Evolutionary conservation across 257 asterid species (phyloP), one percentile per base, ranked within the genome.

Genomic region (Cordia subcordata): DNA sequence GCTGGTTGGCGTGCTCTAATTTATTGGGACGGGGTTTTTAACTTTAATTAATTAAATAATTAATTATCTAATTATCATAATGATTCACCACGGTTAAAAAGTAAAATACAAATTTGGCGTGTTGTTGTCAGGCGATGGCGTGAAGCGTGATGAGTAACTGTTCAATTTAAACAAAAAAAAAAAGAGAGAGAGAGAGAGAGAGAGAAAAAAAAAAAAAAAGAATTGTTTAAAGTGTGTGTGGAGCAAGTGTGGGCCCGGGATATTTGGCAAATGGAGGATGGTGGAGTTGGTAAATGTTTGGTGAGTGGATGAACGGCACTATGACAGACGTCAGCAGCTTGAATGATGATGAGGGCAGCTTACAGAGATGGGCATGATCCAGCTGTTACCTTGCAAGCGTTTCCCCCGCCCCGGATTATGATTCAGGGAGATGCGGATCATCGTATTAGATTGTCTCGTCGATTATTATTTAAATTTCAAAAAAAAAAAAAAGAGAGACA

Each of bases 11-110:
- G 66, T n/a, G 61, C 39, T 4, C 55, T 27, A 16, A 61, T 68
- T 68, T 66, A 69, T 57, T 45, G 75, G 60, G 49, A 16, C 17
- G 64, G 21, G 22, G n/a, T 8, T 39, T 53, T 55, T 49, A n/a
- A 56, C 52, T 66, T 19, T 53, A 23, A 10, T 65, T 3, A 42
- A 42, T 42, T 42, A n/a, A n/a, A n/a, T n/a, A n/a, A n/a, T n/a
- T n/a, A n/a, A n/a, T n/a, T n/a, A n/a, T n/a, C n/a, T n/a, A n/a
- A n/a, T n/a, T n/a, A n/a, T n/a, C n/a, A n/a, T n/a, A n/a, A n/a
- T n/a, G n/a, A 10, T 57, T 35, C 45, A 63, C 79, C 65, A 64
- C 51, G 35, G 68, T 68, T 55, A 55, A 66, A 66, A 20, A 50
- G 55, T 23, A 17, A n/a, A n/a, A 42, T 10, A 42, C 47, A 10